phyloP scores from a whole-genome alignment of 2,329 filamentous ascomycete genomes.

The Colletotrichum caudatum region DNA sequence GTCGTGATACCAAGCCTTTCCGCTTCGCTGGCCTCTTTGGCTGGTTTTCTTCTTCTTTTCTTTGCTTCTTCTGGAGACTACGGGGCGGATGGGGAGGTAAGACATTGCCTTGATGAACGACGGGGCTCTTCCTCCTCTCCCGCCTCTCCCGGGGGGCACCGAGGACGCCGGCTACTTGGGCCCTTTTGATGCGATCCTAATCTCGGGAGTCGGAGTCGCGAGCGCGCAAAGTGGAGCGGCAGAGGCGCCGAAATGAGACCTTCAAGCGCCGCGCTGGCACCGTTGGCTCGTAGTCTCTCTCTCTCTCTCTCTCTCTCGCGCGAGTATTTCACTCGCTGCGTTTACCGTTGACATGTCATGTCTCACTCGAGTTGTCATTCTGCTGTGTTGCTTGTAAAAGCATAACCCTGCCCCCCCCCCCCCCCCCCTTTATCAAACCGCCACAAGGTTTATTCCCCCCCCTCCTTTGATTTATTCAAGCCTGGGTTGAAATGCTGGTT shows the following conservation, averaged over 20 bases:
- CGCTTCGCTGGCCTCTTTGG: background rate
- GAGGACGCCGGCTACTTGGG: background rate
- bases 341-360: background rate
- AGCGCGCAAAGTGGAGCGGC: background rate
- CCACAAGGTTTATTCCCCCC: background rate
- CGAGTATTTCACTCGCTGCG: background rate
- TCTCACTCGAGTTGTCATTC: background rate
- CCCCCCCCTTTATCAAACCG: background rate
- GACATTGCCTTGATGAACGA: slow-evolving; percentile 8
- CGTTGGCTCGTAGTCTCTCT: background rate
- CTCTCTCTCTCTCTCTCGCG: background rate
- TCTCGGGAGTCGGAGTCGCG: background rate
- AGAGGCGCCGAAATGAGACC: slow-evolving; percentile 6
- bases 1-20: slow-evolving; percentile 22
- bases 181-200: background rate
- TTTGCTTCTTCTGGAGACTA: background rate
- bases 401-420: background rate
- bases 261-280: background rate
- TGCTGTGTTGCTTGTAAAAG: background rate
- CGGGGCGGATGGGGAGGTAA: slow-evolving; percentile 7
- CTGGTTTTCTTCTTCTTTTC: too few species aligned
- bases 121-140: too few species aligned
- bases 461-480: too few species aligned
- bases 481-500: background rate
- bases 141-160: background rate